These are phyloP conservation scores for Lagenidium giganteum DNA, from an alignment of 352 stramenopile species.

Conservation along the genomic window DNA sequence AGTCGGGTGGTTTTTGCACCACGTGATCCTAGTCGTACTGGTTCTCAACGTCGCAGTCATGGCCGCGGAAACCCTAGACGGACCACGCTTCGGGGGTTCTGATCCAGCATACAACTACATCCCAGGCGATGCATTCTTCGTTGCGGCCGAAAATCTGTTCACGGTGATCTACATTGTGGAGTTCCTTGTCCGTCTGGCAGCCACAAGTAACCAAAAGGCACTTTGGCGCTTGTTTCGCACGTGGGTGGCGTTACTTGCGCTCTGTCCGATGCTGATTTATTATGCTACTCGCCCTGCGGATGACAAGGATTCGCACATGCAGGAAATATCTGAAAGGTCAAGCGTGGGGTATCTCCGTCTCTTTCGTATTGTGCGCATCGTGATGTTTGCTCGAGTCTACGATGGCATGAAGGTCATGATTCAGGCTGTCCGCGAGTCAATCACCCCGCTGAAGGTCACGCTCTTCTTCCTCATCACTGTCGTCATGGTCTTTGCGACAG, in stretches of 20 bases:
- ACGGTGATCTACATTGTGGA: slow-evolving; percentile 40
- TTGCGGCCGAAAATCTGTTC: slow-evolving; percentile 22
- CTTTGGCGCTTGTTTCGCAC: slow-evolving; percentile 29
- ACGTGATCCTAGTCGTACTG: slow-evolving; percentile 24
- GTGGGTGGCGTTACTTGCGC: slow-evolving; percentile 26
- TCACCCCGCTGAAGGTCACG: slow-evolving; percentile 43
- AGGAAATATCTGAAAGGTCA: slow-evolving; percentile 7
- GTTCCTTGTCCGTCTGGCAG: slow-evolving; percentile 25
- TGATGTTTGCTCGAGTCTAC: slow-evolving; percentile 25
- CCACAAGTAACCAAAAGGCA: slow-evolving; percentile 14
- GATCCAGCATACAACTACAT: slow-evolving; percentile 43
- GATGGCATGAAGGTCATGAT: slow-evolving; percentile 43
- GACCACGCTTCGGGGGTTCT: slow-evolving; percentile 32
- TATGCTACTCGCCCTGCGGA: slow-evolving; percentile 5
- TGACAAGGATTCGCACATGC: slow-evolving; percentile 14
- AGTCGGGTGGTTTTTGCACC: slow-evolving; percentile 32
- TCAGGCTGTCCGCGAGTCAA: slow-evolving; percentile 21
- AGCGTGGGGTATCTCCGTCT: slow-evolving; percentile 25
- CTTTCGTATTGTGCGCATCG: slow-evolving; percentile 28
- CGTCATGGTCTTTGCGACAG: slow-evolving; percentile 50
- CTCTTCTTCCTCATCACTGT: slow-evolving; percentile 49
- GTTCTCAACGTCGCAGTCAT: slow-evolving; percentile 36
- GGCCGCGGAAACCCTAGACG: slow-evolving; percentile 42
- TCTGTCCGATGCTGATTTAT: slow-evolving; percentile 23
- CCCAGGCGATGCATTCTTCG: slow-evolving; percentile 21